Conservation (phyloP, 306 rosid species). For the Prunus padus region DNA sequence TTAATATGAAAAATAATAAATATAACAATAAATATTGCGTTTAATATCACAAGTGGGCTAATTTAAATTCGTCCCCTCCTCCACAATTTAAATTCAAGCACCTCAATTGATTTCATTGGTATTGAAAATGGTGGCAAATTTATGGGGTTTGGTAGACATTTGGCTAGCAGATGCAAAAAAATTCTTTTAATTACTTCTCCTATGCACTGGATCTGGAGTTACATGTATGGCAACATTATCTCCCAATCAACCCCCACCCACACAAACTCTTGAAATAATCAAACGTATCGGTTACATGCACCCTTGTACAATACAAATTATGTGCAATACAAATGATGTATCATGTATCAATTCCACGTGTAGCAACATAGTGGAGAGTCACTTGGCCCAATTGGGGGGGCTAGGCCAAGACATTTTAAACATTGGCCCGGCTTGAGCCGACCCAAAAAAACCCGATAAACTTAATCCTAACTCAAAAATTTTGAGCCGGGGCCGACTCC, state of each 20-base stretch:
- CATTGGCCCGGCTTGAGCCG: too few species aligned
- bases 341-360: too few species aligned
- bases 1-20: too few species aligned
- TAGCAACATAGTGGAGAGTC: too few species aligned
- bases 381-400: too few species aligned
- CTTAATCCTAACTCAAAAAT: too few species aligned
- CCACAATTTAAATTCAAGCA: neutral
- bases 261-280: neutral
- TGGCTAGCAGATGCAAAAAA: slow-evolving; percentile 34
- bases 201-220: slow-evolving; percentile 11
- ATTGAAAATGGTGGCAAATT: neutral
- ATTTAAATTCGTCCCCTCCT: neutral
- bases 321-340: too few species aligned
- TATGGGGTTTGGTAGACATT: slow-evolving; percentile 31
- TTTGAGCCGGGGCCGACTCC: too few species aligned
- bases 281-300: neutral
- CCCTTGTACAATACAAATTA: neutral
- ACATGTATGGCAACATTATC: slow-evolving; percentile 2
- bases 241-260: neutral
- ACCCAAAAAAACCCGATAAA: too few species aligned
- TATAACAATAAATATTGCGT: too few species aligned
- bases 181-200: neutral
- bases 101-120: neutral
- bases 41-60: too few species aligned
- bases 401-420: too few species aligned